Evolutionary conservation across 495 filamentous ascomycete species (phyloP), one percentile per base, ranked within the genome.

Genomic region (Penicillium daleae): DNA sequence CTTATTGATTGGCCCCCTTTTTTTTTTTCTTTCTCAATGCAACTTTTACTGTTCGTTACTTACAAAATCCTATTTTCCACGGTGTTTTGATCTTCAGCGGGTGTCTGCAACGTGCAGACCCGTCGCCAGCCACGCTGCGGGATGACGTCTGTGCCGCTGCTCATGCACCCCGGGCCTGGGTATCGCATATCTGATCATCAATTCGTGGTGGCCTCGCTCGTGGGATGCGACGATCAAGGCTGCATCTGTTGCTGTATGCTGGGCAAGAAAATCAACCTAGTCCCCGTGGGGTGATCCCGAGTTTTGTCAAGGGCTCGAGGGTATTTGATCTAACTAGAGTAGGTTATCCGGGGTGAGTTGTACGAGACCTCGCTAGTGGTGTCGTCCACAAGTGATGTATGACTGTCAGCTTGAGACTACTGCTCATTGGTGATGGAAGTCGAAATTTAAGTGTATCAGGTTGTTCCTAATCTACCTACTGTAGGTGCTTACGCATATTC

Each of bases 81-180:
- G 13, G 32, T 44, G 6, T 29, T 35, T 40, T 42, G 59, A 65
- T 65, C 59, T 48, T 50, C 44, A 44, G 40, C 60, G 31, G 35
- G 35, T 29, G 29, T 17, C 52, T 56, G 52, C 48, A 65, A n/a
- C 24, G 24, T 29, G 46, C 46, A 27, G 12, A 17, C 27, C 44
- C 35, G 48, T 21, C 15, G 56, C 49, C 40, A 40, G 40, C 44
- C 49, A 33, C 51, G 24, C 55, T 66, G 60, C 59, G 61, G 56
- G 44, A 51, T 66, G 64, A 66, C 56, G 59, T 66, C 64, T 66
- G 60, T 63, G 64, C 64, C 64, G 60, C 32, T 50, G 44, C 17
- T 48, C 9, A 26, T 56, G 33, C 64, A 57, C 60, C 53, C 44
- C 59, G 40, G 24, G 29, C 60, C 52, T 53, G 27, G 21, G 15